Base-by-base conservation (phyloP, 495 filamentous ascomycete species). In the Penicillium verhagenii region DNA sequence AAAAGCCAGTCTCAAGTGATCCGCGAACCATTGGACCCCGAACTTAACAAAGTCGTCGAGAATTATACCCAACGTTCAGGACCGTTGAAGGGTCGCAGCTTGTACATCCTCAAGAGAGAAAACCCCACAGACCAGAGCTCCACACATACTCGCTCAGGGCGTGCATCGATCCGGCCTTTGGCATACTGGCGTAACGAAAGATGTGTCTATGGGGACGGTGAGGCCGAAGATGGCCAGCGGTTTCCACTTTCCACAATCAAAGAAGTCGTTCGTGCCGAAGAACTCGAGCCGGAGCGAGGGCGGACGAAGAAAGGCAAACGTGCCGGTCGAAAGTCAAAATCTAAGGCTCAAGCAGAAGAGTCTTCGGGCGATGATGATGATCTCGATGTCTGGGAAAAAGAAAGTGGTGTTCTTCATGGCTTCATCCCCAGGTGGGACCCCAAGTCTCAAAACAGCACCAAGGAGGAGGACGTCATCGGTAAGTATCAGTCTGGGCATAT, bases 171-270 rank as follows among this genome's bases (percentile, higher is more conserved):
- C 51, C 83, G 87, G 55, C 94, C 94, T 6, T 69, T 97, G n/a
- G 83, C 86, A 33, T 93, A 78, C 66, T 97, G 94, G 94, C 84
- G 83, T 49, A 90, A 90, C 51, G 94, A 97, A 64, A 82, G 82
- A 21, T 79, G 87, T 50, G 79, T 91, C 2, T 91, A 85, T 66
- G 83, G 82, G 10, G 78, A 86, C 54, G 80, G 79, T 26, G 76
- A 76, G 48, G 74, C 75, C 16, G 72, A 69, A 11, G 76, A 79
- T 40, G 76, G 77, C 44, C 72, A 71, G 56, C 64, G 79, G 45
- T 83, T 84, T 53, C 73, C 85, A 13, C 62, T 92, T 37, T 82
- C 83, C 1, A 81, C 75, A 5, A 84, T 94, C 47, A 85, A 89
- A 56, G 89, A 87, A 57, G 78, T 97, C 35, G 79, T 92, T 25